Base-by-base conservation (phyloP, 495 filamentous ascomycete species). In the Echria macrotheca region DNA sequence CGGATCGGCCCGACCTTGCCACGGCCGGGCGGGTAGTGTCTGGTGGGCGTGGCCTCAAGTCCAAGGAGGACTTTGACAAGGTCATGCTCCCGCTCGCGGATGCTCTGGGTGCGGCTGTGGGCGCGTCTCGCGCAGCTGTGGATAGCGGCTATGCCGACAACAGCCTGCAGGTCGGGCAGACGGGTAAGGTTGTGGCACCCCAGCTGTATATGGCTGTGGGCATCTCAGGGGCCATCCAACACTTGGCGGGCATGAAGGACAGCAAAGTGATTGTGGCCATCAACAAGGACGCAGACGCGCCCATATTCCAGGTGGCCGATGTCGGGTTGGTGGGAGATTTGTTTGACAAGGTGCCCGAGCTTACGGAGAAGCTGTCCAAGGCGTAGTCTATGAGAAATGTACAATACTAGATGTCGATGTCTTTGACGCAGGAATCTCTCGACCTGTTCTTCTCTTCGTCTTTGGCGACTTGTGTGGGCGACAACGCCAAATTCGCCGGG, bases 141-240 rank as follows among this genome's bases (percentile, higher is more conserved):
- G 93, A 98, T 72, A 91, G 88, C 53, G 93, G 93, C 10, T 98
- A 96, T 60, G 94, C 94, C n/a, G 93, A 98, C 69, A 98, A 98
- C 80, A 95, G 88, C 71, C 71, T 98, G 61, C 93, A 98, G 71
- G 89, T 98, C 53, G 93, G 93, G 9, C 93, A 98, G 72, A 98
- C 93, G 5, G 93, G 93, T 52, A 98, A 98, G 80, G 94, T 96
- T 50, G 90, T 98, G 25, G 93, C 93, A 33, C 93, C 93, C 46
- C 85, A 98, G 68, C 72, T 97, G 52, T 98, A 98, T 64, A 78
- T 98, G 49, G 93, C 88, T 24, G 91, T 90, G 12, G 93, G 93
- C 59, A 97, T 98, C 61, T 93, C 86, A 5, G 93, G 93, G 38
- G 93, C 93, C 18, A 98, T 98, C 54, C 93, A 98, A 71, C 93